These are phyloP conservation scores for Chrysanthemum lavandulifolium DNA, from an alignment of 129 eudicot species.

Conservation along the genomic window DNA sequence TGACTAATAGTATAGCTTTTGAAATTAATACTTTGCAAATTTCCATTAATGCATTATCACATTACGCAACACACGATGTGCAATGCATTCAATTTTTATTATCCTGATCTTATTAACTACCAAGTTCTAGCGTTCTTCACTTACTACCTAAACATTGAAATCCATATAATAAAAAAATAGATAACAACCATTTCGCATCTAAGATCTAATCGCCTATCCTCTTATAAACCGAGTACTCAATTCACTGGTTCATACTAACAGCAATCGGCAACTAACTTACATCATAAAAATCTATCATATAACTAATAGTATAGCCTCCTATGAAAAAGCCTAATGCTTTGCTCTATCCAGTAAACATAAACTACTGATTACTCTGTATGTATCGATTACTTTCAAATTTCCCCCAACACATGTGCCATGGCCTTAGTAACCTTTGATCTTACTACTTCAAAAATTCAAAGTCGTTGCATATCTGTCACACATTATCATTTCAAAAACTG, in stretches of 20 bases:
- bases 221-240: not conserved
- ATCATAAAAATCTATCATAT: not conserved
- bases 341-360: not conserved
- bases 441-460: too few relatives aligned
- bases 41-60: too few relatives aligned
- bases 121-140: not conserved
- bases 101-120: too few relatives aligned
- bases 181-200: not conserved
- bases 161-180: not conserved
- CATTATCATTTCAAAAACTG: too few relatives aligned
- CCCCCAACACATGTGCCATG: too few relatives aligned
- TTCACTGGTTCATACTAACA: conserved; percentile 1
- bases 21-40: too few relatives aligned
- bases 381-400: not conserved
- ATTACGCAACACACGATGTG: too few relatives aligned
- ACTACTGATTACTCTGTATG: not conserved
- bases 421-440: too few relatives aligned
- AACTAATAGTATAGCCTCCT: not conserved
- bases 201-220: not conserved
- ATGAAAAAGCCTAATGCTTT: not conserved
- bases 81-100: too few relatives aligned
- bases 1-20: not conserved
- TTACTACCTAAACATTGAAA: not conserved
- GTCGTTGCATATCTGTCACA: too few relatives aligned
- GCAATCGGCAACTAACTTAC: not conserved